Evolutionary conservation across 768 basidiomycete genomes (phyloP), one percentile per base, ranked within the genome.

Genomic region (Lactifluus rugatus): DNA sequence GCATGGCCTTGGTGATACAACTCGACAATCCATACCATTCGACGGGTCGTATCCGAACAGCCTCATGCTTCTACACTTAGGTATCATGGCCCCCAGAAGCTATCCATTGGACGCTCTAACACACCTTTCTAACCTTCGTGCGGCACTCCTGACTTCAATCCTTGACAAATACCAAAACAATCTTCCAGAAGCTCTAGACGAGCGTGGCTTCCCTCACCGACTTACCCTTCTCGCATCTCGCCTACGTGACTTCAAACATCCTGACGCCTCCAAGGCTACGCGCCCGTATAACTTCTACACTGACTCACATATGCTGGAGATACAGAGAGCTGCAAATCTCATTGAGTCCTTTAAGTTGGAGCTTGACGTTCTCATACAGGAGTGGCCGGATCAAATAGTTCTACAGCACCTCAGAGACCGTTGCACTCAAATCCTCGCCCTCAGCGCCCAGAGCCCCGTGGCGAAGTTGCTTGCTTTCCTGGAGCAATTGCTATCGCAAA

Each of bases 361-460:
- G 2, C 74, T 98, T 28, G 64, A 73, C 14, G 58, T 36, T 2
- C 75, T 96, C 19, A 76, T 86, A 25, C 71, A 75, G 60, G 86
- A 93, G 63, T 99, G 93, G 93, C 95, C 96, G 0, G 95, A 98
- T 62, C 96, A 99, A 69, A 93, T 94, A 87, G 90, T 97, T 9
- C 76, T 96, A n/a, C 88, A 87, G 28, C 85, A 95, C 68, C 78
- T 99, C 36, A 74, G 76, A 36, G 79, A 79, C 56, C 84, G 86
- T 32, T 93, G 87, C 65, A 77, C 85, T 41, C 69, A 74, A 8
- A 77, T 93, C 58, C 72, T 93, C 42, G 66, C 72, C 0, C 73
- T 93, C 21, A 74, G 79, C 49, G 71, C 89, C 19, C 74, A 78
- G 37, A 84, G 82, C 62, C 84, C 96, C 0, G 74, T 96, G 9